phyloP scores from a whole-genome alignment of 495 filamentous ascomycete species.

The Lepraria neglecta region DNA sequence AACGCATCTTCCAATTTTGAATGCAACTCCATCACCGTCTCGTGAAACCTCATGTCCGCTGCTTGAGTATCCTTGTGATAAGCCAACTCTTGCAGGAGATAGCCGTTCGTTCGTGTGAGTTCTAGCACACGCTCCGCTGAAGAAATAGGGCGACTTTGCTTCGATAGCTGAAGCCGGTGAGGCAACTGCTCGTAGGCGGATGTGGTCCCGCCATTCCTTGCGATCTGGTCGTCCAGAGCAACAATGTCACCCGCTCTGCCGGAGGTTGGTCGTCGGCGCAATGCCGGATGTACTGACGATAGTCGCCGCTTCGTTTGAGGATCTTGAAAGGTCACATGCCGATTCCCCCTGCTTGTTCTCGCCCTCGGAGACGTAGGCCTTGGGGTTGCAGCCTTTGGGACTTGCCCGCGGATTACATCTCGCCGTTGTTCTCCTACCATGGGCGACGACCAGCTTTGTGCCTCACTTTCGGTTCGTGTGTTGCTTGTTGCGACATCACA shows the following conservation, averaged over 20 bases:
- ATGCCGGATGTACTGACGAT: background rate
- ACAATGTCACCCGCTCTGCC: background rate
- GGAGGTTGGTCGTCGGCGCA: background rate
- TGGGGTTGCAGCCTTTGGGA: too few species aligned
- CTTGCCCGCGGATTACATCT: too few species aligned
- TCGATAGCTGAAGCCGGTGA: conserved; percentile 5
- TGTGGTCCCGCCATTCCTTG: conserved; percentile 4
- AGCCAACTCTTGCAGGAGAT: conserved; percentile 1
- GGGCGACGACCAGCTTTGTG: too few species aligned
- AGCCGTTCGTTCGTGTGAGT: background rate
- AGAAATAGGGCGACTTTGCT: background rate
- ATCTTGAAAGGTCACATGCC: background rate
- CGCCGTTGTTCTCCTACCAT: too few species aligned
- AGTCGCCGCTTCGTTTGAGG: background rate
- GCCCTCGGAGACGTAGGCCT: too few species aligned
- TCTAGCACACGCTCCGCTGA: background rate
- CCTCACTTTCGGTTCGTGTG: background rate
- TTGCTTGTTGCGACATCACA: too few species aligned
- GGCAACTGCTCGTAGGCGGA: background rate
- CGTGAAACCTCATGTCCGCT: background rate
- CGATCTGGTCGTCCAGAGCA: conserved; percentile 9
- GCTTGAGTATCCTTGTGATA: conserved; percentile 11
- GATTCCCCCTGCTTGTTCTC: background rate
- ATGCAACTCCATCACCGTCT: background rate
- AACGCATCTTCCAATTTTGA: background rate